Base-by-base conservation (phyloP, 345 rosid genomes). In the Eucalyptus leucophloia region DNA sequence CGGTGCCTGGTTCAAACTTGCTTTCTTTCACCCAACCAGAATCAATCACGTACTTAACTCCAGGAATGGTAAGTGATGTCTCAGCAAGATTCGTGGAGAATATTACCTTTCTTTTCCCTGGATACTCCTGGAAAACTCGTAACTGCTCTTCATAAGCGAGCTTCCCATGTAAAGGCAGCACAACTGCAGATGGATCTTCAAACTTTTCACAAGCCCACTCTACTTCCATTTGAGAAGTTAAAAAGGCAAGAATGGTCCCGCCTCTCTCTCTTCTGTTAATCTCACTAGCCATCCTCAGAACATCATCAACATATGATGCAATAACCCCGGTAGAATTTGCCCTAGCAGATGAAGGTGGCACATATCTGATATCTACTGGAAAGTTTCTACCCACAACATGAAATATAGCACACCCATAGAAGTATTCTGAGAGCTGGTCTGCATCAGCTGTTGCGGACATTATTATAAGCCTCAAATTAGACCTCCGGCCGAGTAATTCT, bases 371-470 rank as follows among this genome's bases (percentile, higher is more conserved):
- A 87, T 96, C 97, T 87, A 97, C 98, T 11, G 99, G 97, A 91
- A 94, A 96, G 89, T 92, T 95, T 92, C 99, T 95, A 44, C 99
- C 99, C 80, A 28, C 45, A 81, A 96, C 95, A 91, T 88, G 90
- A 91, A 93, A 91, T 87, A 96, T 94, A 60, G 86, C 87, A 89
- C 98, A 97, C 53, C 95, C 93, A 80, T 92, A 96, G 89, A 96
- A 95, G 94, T 95, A 97, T 26, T 93, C 90, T 34, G 99, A 94
- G n/a, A 97, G 96, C 90, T 95, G 96, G 87, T 89, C 86, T 62
- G 99, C 95, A 94, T 97, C 95, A 26, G 97, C 99, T 45, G 99
- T 97, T 88, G 99, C 99, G 82, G 99, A 97, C 99, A 97, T 97
- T 93, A 97, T 95, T 82, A 97, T 89, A 90, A 97, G 95, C 93